Base-by-base conservation (phyloP, 352 stramenopile species). In the Globisporangium paddicum region DNA sequence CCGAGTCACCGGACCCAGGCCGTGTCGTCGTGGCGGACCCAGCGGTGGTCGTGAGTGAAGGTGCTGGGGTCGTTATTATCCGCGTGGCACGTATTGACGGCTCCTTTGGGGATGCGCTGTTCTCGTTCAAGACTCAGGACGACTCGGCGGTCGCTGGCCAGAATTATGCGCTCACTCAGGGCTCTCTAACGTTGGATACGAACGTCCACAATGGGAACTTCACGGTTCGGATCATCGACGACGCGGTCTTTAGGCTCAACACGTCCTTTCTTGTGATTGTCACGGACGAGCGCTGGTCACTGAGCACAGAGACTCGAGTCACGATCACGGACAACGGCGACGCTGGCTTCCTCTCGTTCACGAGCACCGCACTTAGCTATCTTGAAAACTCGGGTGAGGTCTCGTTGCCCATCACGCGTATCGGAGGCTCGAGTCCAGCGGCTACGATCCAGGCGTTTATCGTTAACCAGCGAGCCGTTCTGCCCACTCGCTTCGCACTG, bases 281-380 rank as follows among this genome's bases (percentile, higher is more conserved):
- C 18, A 61, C 44, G 0, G 77, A 87, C 54, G 48, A 52, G 0
- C 37, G 50, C 4, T 75, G 71, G 2, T 23, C 25, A 2, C 40
- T 64, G 7, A 21, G 52, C 26, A 79, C 61, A 3, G 51, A 64
- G 14, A 80, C 79, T 1, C 67, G 40, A 1, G 55, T 89, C 10
- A 46, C 62, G 14, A 58, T 89, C 7, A 32, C 49, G 6, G 79
- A 89, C 25, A 72, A 89, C 52, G 75, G 75, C 2, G 77, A 89
- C 40, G 79, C 76, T 11, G 79, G 79, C 10, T 75, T 63, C 19
- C 56, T 89, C 25, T 73, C 68, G 2, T 89, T 89, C 55, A 50
- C 23, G 3, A 47, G 52, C 16, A 5, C 60, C 26, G 26, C 45
- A 5, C 56, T 66, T n/a, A 13, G 9, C 0, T 48, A 69, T 13